phyloP scores from a whole-genome alignment of 805 yeast species.

The Starmera pachycereana region DNA sequence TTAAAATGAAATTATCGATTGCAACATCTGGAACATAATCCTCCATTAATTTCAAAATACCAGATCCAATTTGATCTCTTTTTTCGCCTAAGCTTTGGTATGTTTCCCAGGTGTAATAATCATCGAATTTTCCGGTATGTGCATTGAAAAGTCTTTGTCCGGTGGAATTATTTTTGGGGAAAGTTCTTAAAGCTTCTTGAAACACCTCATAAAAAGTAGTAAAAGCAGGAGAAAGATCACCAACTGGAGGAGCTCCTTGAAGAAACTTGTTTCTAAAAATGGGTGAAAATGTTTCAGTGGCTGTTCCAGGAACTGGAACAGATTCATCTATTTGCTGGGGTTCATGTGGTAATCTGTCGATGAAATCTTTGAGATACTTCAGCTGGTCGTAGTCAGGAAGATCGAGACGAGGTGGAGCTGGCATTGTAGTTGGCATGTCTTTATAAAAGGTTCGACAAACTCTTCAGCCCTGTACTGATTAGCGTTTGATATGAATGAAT shows the following conservation, averaged over 20 bases:
- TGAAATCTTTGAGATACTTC: slow-evolving; percentile 6
- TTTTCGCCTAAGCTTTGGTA: slow-evolving; percentile 32
- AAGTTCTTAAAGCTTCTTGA: slow-evolving; percentile 27
- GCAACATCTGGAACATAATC: slow-evolving; percentile 22
- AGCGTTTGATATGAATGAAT: too few species aligned
- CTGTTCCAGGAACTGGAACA: slow-evolving; percentile 13
- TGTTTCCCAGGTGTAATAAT: slow-evolving; percentile 32
- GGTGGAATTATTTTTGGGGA: slow-evolving; percentile 31
- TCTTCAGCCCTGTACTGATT: too few species aligned
- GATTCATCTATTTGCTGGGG: slow-evolving; percentile 2
- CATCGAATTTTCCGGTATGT: slow-evolving; percentile 27
- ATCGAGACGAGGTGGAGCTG: too few species aligned
- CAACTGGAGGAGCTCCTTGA: slow-evolving; percentile 20
- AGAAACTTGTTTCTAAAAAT: slow-evolving; percentile 35
- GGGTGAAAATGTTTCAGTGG: slow-evolving; percentile 36
- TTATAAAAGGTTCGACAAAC: too few species aligned
- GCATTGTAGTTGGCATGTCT: too few species aligned
- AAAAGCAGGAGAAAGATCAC: slow-evolving; percentile 32
- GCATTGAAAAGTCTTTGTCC: slow-evolving; percentile 31
- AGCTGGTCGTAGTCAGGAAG: slow-evolving; percentile 1
- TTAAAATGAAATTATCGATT: slow-evolving; percentile 35
- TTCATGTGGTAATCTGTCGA: slow-evolving; percentile 7
- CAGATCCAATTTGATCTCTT: slow-evolving; percentile 44
- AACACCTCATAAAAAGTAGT: slow-evolving; percentile 36
- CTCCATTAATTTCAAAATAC: slow-evolving; percentile 35